A percentile compares a stretch with the other conserved stretches of the same genome.
These are phyloP conservation scores for Phaeoacremonium minimum DNA, from an alignment of 2,329 filamentous ascomycete species.

Conservation along the genomic window DNA sequence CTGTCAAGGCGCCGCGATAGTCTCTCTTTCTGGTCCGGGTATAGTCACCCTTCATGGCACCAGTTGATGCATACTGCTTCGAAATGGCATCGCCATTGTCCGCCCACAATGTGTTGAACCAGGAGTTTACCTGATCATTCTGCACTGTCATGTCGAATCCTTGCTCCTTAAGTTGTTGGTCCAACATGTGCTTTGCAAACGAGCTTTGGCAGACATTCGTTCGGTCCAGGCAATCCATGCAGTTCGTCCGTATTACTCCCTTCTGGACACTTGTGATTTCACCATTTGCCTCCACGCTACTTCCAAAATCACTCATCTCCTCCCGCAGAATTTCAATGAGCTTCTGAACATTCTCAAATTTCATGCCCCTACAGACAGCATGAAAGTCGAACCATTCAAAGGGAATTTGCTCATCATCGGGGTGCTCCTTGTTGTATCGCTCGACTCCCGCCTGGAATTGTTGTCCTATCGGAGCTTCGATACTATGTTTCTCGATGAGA, in stretches of 20 bases:
- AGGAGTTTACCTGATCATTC: slow-evolving; percentile 72
- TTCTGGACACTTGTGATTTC: slow-evolving; percentile 49
- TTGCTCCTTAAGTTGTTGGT: slow-evolving; percentile 71
- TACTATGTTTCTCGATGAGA: slow-evolving; percentile 83
- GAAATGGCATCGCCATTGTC: slow-evolving; percentile 97
- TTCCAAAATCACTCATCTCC: slow-evolving; percentile 67
- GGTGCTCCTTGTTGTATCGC: slow-evolving; percentile 59
- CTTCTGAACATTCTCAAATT: slow-evolving; percentile 87
- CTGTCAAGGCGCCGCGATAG: slow-evolving; percentile 85
- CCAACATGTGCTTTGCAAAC: slow-evolving; percentile 77
- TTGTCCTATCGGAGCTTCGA: slow-evolving; percentile 74
- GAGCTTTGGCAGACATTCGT: slow-evolving; percentile 96
- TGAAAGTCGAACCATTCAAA: slow-evolving; percentile 99
- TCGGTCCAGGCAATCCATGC: slow-evolving; percentile 96
- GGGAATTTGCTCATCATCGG: slow-evolving; percentile 44
- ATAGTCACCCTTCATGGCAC: slow-evolving; percentile 94
- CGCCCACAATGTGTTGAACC: slow-evolving; percentile 97
- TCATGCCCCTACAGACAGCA: slow-evolving; percentile 88
- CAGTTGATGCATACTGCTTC: slow-evolving; percentile 92
- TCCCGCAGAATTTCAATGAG: slow-evolving; percentile 67
- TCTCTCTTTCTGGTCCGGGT: slow-evolving; percentile 88
- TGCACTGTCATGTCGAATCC: slow-evolving; percentile 74
- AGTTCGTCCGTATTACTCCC: slow-evolving; percentile 88
- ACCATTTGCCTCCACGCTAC: slow-evolving; percentile 55
- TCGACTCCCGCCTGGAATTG: slow-evolving; percentile 68